Conservation (phyloP, 805 yeast species). For the Wickerhamomyces bovis region DNA sequence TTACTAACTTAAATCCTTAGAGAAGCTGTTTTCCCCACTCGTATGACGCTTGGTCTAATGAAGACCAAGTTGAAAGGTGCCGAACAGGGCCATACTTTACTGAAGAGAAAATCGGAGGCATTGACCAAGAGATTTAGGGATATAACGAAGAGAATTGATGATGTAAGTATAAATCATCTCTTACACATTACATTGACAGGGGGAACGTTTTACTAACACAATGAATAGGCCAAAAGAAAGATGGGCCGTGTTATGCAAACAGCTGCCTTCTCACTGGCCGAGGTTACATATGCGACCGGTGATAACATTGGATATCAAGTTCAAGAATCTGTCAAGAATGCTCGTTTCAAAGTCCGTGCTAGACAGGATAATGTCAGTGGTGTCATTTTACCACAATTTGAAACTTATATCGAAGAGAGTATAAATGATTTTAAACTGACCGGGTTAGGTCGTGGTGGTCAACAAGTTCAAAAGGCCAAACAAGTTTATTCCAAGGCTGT, state of each 20-base stretch:
- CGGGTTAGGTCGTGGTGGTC: conserved; percentile 98
- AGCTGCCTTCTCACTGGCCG: conserved; percentile 95
- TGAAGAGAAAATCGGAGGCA: conserved; percentile 96
- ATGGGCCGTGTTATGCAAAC: conserved; percentile 99
- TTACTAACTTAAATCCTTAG: conserved; percentile 33
- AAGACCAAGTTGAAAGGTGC: conserved; percentile 96
- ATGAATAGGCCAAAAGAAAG: conserved; percentile 65
- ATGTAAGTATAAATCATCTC: conserved; percentile 1
- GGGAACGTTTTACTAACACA: conserved; percentile 4
- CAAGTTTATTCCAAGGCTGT: conserved; percentile 91
- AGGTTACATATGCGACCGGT: conserved; percentile 95
- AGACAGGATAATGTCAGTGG: conserved; percentile 96
- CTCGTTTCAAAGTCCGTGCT: conserved; percentile 86
- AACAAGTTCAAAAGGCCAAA: conserved; percentile 93
- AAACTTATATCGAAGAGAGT: conserved; percentile 72
- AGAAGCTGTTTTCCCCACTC: conserved; percentile 95
- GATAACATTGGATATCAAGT: conserved; percentile 94
- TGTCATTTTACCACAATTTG: conserved; percentile 90
- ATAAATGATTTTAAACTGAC: conserved; percentile 94
- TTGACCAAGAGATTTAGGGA: conserved; percentile 94
- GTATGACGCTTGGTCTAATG: conserved; percentile 95
- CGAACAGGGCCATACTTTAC: conserved; percentile 87
- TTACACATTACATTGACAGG: not conserved
- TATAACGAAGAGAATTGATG: conserved; percentile 84
- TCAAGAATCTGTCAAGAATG: conserved; percentile 86